Conservation (phyloP, 306 rosid genomes). For the Calophaca sinica region DNA sequence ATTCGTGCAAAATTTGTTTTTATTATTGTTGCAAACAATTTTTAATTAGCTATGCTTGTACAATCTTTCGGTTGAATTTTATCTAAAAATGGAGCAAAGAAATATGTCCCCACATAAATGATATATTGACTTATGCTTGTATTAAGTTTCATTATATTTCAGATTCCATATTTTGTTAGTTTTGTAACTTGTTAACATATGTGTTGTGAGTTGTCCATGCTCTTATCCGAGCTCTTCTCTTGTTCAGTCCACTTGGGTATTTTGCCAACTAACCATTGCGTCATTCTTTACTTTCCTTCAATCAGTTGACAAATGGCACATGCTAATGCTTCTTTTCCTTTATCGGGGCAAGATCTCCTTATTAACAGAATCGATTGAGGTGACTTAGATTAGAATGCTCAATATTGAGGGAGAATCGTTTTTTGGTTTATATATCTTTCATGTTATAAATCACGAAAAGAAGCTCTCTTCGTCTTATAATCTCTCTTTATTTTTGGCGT, state of each 20-base stretch:
- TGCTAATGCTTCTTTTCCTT: constrained; percentile 38
- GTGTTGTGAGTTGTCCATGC: constrained; percentile 16
- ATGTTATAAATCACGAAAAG: too few species aligned
- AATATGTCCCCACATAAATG: constrained; percentile 34
- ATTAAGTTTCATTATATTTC: constrained; percentile 23
- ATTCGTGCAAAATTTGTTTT: constrained; percentile 14
- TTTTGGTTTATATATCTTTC: too few species aligned
- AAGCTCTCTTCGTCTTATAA: too few species aligned
- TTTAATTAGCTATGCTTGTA: background rate
- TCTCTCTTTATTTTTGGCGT: too few species aligned
- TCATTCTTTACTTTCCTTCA: constrained; percentile 40
- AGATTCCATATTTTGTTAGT: constrained; percentile 34
- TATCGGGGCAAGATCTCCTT: constrained; percentile 27
- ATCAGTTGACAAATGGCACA: constrained; percentile 44
- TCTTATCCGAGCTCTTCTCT: background rate
- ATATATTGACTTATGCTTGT: constrained; percentile 29
- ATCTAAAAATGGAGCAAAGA: constrained; percentile 1
- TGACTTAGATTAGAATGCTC: too few species aligned
- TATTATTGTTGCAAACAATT: background rate
- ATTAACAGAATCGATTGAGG: constrained; percentile 4
- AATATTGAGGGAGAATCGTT: too few species aligned
- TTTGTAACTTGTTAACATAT: constrained; percentile 31
- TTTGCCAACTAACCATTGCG: constrained; percentile 50
- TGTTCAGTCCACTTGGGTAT: constrained; percentile 28
- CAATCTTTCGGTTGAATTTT: background rate